Percentiles rank a stretch among this genome's conserved stretches.
Conservation (phyloP, 768 basidiomycete genomes). For the Mycena galopus region DNA sequence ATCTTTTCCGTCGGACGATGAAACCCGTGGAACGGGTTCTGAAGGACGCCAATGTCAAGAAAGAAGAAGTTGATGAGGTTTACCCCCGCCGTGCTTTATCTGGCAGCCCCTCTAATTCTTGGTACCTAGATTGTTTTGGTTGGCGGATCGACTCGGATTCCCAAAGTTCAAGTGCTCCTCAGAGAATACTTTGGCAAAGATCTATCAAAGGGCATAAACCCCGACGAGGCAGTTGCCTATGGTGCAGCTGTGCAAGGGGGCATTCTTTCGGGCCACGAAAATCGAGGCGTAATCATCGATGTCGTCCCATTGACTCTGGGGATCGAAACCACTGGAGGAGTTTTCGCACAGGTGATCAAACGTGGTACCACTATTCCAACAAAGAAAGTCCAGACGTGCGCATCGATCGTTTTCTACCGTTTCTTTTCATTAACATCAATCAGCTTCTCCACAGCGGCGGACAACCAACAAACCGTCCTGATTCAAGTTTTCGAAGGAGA, state of each 20-base stretch:
- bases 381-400: constrained; percentile 58
- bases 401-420: neutral
- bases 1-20: constrained; percentile 88
- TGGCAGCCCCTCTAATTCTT: neutral
- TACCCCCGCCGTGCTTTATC: constrained; percentile 18
- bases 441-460: constrained; percentile 88
- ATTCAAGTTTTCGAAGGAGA: constrained; percentile 95
- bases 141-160: constrained; percentile 81
- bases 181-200: constrained; percentile 79
- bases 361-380: constrained; percentile 67
- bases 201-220: constrained; percentile 76
- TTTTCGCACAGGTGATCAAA: constrained; percentile 67
- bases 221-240: constrained; percentile 81
- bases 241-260: constrained; percentile 80
- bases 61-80: constrained; percentile 81
- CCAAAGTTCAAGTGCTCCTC: constrained; percentile 74
- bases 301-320: constrained; percentile 68
- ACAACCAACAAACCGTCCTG: constrained; percentile 90
- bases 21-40: constrained; percentile 88
- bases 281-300: constrained; percentile 67
- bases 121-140: constrained; percentile 56
- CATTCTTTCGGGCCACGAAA: constrained; percentile 70
- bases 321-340: constrained; percentile 77
- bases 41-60: constrained; percentile 84
- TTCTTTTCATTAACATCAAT: constrained; percentile 1